Evolutionary conservation across 2,329 filamentous ascomycete species (phyloP).

Genomic region (Colletotrichum sp.): DNA sequence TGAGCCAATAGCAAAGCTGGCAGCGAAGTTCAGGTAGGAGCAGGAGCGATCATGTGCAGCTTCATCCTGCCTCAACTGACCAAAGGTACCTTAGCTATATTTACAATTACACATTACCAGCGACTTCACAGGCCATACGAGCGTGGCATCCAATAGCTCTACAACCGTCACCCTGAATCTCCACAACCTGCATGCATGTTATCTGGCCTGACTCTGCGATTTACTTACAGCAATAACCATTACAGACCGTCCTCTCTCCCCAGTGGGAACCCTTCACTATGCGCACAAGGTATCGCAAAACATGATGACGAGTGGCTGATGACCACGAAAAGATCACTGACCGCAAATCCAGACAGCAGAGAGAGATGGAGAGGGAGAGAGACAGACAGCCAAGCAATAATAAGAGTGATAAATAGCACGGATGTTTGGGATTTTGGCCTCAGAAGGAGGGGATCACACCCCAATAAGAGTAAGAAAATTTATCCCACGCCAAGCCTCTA

Average conservation of each 20-base stretch:
- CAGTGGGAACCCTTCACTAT: background rate
- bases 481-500: background rate
- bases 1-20: background rate
- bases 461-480: background rate
- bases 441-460: background rate
- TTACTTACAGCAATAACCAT: background rate
- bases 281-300: background rate
- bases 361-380: background rate
- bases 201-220: background rate
- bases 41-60: slow-evolving; percentile 1
- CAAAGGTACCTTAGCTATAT: background rate
- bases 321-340: background rate
- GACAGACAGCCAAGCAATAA: background rate
- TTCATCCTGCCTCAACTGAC: background rate
- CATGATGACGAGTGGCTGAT: background rate
- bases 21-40: background rate
- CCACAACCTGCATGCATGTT: background rate
- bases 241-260: background rate
- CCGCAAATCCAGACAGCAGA: background rate
- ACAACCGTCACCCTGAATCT: background rate
- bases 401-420: background rate
- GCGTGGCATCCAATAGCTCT: background rate
- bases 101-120: background rate
- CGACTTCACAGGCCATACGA: background rate
- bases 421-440: background rate